Conservation (phyloP, 2,329 filamentous ascomycete genomes). For the Hypoxylon sp. region DNA sequence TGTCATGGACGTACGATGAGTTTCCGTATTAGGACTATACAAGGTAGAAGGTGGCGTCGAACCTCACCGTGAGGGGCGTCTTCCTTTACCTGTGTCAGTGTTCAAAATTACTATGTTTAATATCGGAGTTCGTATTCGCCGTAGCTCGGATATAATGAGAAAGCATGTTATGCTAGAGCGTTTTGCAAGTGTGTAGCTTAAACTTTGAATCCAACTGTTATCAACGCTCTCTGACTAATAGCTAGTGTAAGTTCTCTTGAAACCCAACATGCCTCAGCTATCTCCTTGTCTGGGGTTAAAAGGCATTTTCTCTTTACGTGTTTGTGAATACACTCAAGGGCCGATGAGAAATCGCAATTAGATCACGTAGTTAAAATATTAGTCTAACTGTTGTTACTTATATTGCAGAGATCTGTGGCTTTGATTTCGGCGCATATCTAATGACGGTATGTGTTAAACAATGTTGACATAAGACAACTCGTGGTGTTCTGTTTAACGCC, state of each 20-base stretch:
- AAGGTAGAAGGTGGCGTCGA: neutral
- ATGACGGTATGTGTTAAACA: neutral
- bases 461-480: neutral
- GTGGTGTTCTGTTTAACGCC: neutral
- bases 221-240: constrained; percentile 8
- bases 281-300: neutral
- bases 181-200: constrained; percentile 14
- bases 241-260: neutral
- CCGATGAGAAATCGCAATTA: neutral
- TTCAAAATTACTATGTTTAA: neutral
- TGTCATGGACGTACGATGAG: neutral
- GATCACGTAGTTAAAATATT: neutral
- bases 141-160: neutral
- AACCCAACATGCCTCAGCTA: neutral
- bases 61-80: neutral
- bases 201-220: neutral
- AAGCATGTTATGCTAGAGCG: constrained; percentile 12
- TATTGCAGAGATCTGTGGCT: neutral
- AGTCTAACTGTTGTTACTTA: neutral
- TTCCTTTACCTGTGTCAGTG: too few species aligned
- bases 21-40: neutral
- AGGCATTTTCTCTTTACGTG: neutral
- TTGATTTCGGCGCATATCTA: too few species aligned
- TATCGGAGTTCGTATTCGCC: neutral
- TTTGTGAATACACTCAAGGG: neutral